Evolutionary conservation across 2,329 filamentous ascomycete species (phyloP), one percentile per base, ranked within the genome.

Genomic region (Penicillium oxalicum): DNA sequence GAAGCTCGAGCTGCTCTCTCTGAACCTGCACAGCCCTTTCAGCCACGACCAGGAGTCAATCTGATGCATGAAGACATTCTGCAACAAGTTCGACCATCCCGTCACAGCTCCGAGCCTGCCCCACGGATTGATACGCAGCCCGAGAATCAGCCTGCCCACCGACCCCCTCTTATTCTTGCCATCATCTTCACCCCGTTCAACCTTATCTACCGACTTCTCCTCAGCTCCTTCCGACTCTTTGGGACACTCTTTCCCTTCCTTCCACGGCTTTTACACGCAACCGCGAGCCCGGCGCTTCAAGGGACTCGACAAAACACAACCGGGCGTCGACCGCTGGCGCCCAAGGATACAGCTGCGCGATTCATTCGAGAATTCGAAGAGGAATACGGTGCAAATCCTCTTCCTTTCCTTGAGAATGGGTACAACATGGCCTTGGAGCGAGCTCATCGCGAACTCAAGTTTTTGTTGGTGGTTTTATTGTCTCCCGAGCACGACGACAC

Each of bases 401-500:
- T 97, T 4, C 84, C 86, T 0, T 95, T 94, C 67, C 83, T 86
- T 57, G 91, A 96, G 63, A 87, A 86, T 44, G 90, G 91, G 4
- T 93, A 97, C 64, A 91, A 94, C 4, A 87, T 95, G 70, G 90
- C 91, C 0, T 82, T 95, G 53, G 93, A 98, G 63, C 72, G 85
- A 34, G 90, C 91, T 5, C 96, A 97, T 74, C 84, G 83, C 58
- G 89, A 97, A 33, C 78, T 96, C 47, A 94, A 94, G 65, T 95
- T 94, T 64, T 75, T 98, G 11, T 71, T 97, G n/a, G 85, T 96
- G 12, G 74, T 97, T 4, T 78, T 98, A 12, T 73, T 95, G 45
- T 94, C 91, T 0, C 89, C 91, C 0, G 93, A 97, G 69, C 91
- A 98, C 68, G 93, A 98, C 63, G 90, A 97, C 60, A 97, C 88